Base-by-base conservation (phyloP, 2,329 filamentous ascomycete genomes). In the Teratosphaeria destructans region DNA sequence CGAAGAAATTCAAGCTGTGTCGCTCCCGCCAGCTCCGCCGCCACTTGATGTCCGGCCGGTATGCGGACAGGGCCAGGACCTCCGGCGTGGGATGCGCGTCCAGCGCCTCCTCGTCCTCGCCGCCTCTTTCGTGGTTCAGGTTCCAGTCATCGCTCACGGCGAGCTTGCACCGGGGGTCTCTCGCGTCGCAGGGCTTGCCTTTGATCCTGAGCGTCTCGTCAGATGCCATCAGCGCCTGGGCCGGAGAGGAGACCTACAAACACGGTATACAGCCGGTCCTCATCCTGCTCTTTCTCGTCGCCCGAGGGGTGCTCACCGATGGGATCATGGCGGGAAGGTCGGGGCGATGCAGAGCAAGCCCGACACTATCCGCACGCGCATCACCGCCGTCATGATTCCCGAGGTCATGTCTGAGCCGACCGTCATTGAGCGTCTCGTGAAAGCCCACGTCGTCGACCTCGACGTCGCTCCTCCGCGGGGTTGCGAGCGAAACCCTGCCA, bases 1-100 rank as follows among this genome's bases (percentile, higher is more conserved):
- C 68, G 59, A 71, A 71, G 64, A 71, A 71, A 58, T 70, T 69
- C 27, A 71, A 64, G 54, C 65, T 68, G 58, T 71, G 68, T 56
- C 68, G 57, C 49, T 71, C 69, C 8, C 69, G 64, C 69, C 69
- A 70, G 55, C 63, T 70, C 12, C 68, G 63, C 37, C 68, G 64
- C 69, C 69, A 71, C 59, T 66, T 68, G 43, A 62, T 63, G 52
- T 70, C 67, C 27, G 66, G 68, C 32, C 65, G 60, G 52, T 65
- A 64, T 1, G 61, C 53, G 11, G 60, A 61, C 27, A 70, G 59
- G 26, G 60, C 63, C 34, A 55, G 49, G 12, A 60, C 56, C n/a
- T 59, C 61, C 0, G 61, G 60, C 1, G 62, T 60, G 4, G 61
- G 52, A 26, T 57, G 59, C 32, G 55, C 54, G 7, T 58, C 37